Evolutionary conservation across 2,329 filamentous ascomycete genomes (phyloP), one percentile per base, ranked within the genome.

Genomic region (Cryphonectria naterciae): DNA sequence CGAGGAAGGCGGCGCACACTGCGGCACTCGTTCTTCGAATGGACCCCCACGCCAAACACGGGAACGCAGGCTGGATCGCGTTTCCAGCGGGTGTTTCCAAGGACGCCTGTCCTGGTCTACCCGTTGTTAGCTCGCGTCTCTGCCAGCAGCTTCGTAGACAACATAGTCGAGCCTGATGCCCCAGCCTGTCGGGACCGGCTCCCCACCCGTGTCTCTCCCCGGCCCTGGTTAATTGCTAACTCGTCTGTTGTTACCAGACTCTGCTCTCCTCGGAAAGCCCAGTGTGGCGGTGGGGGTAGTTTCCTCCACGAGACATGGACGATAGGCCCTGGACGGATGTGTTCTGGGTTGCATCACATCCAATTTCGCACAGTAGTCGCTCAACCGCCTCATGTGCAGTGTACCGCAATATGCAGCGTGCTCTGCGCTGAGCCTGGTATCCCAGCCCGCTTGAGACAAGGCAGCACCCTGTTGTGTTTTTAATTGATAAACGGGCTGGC

Each of bases 51-150:
- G 70, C 64, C 64, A 66, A 49, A 56, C 39, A 52, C 64, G 64
- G 35, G 46, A 25, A 22, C 32, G 54, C 54, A 58, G 52, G 56
- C 62, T 66, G 62, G 35, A 58, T 63, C 66, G 60, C 43, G 56
- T 37, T 61, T 54, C 54, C 54, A 71, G 56, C 60, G 63, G 60
- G 60, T 15, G 11, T 52, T 32, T 35, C 28, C 28, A 67, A 61
- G 32, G 28, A 41, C 58, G 70, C 70, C 65, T 72, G 65, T 37
- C 60, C 65, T 70, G 67, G 70, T 72, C 70, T 70, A 70, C 68
- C 70, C 70, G 70, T 39, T 35, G 25, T 64, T 72, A 70, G 63
- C 61, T 71, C 66, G 46, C 43, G n/a, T 49, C 52, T 63, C 10
- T 28, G 56, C 41, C 60, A 54, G 43, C 46, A 41, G 7, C 65